Evolutionary conservation across 495 filamentous ascomycete species (phyloP), one percentile per base, ranked within the genome.

Genomic region (Zalerion maritima): DNA sequence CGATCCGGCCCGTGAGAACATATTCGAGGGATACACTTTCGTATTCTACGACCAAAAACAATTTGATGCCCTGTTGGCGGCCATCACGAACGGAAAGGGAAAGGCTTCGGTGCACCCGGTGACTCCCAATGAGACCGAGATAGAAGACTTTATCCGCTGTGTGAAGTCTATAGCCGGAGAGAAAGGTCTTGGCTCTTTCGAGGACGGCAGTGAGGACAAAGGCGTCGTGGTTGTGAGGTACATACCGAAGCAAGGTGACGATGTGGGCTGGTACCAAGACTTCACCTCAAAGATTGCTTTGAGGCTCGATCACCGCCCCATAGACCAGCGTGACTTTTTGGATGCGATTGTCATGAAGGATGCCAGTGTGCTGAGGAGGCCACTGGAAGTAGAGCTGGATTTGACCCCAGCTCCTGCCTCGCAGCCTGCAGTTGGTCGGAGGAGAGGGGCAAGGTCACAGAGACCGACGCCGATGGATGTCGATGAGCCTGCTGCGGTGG

Each of bases 321-420:
- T 94, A 26, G 75, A 86, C 32, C 89, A 94, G 49, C 83, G 76
- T 27, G 86, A 94, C 38, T 94, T 97, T 36, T 62, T 97, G 6
- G 84, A 93, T 53, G 81, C 81, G 3, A 94, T 97, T 26, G 50
- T 96, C 11, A 72, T 55, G 7, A 76, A 74, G 31, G 75, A 94
- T 56, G 69, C 80, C 3, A 73, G 66, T 32, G 54, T 62, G 15
- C 55, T 94, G 11, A 70, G 76, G 33, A 68, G 69, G 20, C 63
- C 73, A 2, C 64, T 91, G 1, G 56, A 62, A 32, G 46, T 49
- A 18, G 57, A 54, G 24, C 30, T 34, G 4, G 29, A 21, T 1
- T 48, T 35, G 11, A 41, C 43, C 9, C 21, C 38, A 2, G 29
- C 29, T 6, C 26, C 39, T 14, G 24, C 37, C n/a, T 31, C 40